These are phyloP conservation scores for Metschnikowia gruessii DNA, from an alignment of 805 yeast genomes.

Conservation along the genomic window DNA sequence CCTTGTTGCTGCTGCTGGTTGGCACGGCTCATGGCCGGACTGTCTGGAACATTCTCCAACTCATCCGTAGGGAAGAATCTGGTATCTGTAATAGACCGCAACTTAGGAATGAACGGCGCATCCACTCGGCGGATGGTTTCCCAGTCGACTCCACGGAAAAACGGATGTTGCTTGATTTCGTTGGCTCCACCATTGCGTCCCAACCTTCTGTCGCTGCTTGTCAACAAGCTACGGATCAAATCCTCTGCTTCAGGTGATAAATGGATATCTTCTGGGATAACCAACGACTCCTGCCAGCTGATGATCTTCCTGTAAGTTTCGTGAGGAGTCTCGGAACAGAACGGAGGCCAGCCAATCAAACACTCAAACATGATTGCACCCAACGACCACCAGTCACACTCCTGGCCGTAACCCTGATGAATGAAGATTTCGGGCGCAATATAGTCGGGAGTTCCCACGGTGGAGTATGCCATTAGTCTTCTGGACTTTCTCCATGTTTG, in stretches of 20 bases:
- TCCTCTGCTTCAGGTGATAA: conserved; percentile 87
- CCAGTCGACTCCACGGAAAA: conserved; percentile 97
- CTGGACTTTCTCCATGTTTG: conserved; percentile 95
- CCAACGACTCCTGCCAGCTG: conserved; percentile 85
- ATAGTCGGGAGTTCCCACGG: conserved; percentile 95
- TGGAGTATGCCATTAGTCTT: conserved; percentile 90
- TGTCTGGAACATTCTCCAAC: conserved; percentile 89
- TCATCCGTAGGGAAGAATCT: conserved; percentile 98
- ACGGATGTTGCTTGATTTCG: conserved; percentile 86
- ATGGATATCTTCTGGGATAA: conserved; percentile 89
- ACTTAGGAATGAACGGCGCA: conserved; percentile 91
- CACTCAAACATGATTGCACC: conserved; percentile 98
- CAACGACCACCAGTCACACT: conserved; percentile 97
- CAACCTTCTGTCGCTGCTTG: conserved; percentile 73
- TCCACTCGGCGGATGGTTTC: conserved; percentile 79
- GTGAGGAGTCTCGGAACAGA: conserved; percentile 91
- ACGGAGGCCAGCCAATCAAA: conserved; percentile 95
- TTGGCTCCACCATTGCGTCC: conserved; percentile 92
- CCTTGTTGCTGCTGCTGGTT: conserved; percentile 60
- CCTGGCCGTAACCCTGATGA: conserved; percentile 94
- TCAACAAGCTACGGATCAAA: conserved; percentile 70
- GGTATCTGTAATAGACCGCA: conserved; percentile 91
- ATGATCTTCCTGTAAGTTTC: conserved; percentile 89
- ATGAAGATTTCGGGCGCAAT: conserved; percentile 93
- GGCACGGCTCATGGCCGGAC: conserved; percentile 58